phyloP scores from a whole-genome alignment of 441 rosid species.

The Bocquillonia castaneifolia region DNA sequence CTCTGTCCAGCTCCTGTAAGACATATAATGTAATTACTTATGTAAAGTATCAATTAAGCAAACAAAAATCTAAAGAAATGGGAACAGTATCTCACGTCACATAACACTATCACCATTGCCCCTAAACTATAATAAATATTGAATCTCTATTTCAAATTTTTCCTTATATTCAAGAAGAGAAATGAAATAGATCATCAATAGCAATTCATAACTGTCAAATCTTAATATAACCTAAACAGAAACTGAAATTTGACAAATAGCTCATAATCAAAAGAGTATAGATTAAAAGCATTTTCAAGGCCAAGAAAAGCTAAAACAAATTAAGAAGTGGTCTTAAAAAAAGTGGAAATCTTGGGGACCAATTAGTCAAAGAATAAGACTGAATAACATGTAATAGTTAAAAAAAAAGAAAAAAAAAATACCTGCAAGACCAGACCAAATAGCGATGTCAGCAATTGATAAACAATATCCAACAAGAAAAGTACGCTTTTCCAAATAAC shows the following conservation, averaged over 20 bases:
- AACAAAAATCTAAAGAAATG: background rate
- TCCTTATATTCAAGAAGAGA: background rate
- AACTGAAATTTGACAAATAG: too few relatives aligned
- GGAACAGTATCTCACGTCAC: background rate
- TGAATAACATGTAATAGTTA: background rate
- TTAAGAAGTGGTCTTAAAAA: background rate
- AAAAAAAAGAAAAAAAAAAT: constrained; percentile 14
- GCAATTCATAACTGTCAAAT: too few relatives aligned
- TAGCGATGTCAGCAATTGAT: constrained; percentile 76
- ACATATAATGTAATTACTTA: constrained; percentile 3
- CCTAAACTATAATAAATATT: background rate
- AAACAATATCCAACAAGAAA: constrained; percentile 59
- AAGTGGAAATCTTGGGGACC: background rate
- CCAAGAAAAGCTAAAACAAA: background rate
- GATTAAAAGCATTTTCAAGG: too few relatives aligned
- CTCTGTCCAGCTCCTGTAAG: constrained; percentile 64
- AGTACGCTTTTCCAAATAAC: constrained; percentile 44
- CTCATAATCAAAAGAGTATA: too few relatives aligned
- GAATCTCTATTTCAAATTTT: background rate
- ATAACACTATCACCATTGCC: background rate
- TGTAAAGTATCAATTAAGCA: background rate
- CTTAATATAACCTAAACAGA: too few relatives aligned
- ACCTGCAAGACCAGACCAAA: constrained; percentile 92
- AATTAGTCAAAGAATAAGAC: background rate
- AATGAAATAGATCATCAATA: too few relatives aligned